A percentile compares a stretch with the other conserved stretches of the same genome.
These are phyloP conservation scores for Paradendryphiella salina DNA, from an alignment of 2,329 filamentous ascomycete genomes.

Conservation along the genomic window DNA sequence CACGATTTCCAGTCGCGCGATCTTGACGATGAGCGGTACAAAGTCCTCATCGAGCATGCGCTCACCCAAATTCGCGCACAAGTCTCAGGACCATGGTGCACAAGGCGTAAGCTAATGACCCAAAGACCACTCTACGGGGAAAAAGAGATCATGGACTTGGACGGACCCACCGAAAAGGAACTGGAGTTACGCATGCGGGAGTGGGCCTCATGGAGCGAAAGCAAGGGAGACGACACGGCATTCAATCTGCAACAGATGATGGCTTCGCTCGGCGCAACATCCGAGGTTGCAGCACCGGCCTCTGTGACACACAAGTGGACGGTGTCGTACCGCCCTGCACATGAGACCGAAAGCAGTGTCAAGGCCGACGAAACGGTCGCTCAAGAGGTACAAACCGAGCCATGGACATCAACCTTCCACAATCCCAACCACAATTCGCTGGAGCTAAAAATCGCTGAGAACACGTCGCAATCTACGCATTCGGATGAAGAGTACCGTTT, in stretches of 20 bases:
- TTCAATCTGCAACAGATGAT: slow-evolving; percentile 44
- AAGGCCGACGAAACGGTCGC: slow-evolving; percentile 12
- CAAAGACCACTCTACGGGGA: slow-evolving; percentile 21
- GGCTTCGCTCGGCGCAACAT: slow-evolving; percentile 35
- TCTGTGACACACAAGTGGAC: slow-evolving; percentile 29
- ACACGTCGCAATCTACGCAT: slow-evolving; percentile 5
- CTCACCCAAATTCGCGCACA: slow-evolving; percentile 40
- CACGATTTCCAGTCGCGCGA: slow-evolving; percentile 7
- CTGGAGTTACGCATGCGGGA: slow-evolving; percentile 35
- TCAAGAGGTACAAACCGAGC: slow-evolving; percentile 17
- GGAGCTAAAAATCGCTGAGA: slow-evolving; percentile 28
- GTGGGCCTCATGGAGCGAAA: slow-evolving; percentile 32
- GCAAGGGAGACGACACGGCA: slow-evolving; percentile 27
- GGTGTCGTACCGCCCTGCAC: slow-evolving; percentile 31
- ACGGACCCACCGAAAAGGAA: slow-evolving; percentile 32
- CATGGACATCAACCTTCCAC: slow-evolving; percentile 38
- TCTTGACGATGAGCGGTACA: slow-evolving; percentile 31
- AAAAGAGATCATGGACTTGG: slow-evolving; percentile 19
- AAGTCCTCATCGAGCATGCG: slow-evolving; percentile 45
- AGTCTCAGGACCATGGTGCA: slow-evolving; percentile 33
- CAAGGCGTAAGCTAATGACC: slow-evolving; percentile 29
- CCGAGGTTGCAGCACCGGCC: slow-evolving; percentile 26
- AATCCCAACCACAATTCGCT: slow-evolving; percentile 34
- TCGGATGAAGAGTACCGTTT: slow-evolving; percentile 38
- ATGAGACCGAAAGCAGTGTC: slow-evolving; percentile 16